A percentile compares a stretch with the other conserved stretches of the same genome.
Conservation (phyloP, 2,329 filamentous ascomycete species). For the Aspergillus pseudonomiae region DNA sequence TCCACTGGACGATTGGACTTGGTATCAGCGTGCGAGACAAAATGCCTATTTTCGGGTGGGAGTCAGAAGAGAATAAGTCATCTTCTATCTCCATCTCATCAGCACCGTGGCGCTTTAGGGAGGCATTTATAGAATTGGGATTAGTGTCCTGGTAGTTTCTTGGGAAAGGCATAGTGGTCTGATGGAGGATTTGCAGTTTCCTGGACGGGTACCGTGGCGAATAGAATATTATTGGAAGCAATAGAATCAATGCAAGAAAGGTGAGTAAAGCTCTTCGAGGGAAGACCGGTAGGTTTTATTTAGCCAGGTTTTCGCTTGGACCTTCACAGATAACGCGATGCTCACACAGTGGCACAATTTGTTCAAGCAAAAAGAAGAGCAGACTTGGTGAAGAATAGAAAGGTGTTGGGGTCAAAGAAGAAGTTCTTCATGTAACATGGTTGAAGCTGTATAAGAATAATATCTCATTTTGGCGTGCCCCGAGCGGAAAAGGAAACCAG, state of each 20-base stretch:
- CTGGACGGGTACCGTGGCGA: not conserved
- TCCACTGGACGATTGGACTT: constrained; percentile 74
- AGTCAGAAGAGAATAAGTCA: constrained; percentile 5
- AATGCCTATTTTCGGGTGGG: constrained; percentile 65
- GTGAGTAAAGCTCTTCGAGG: not conserved
- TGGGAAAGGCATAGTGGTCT: constrained; percentile 14
- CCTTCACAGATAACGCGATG: not conserved
- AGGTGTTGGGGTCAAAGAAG: constrained; percentile 5
- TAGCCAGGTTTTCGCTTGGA: not conserved
- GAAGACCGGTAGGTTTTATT: not conserved
- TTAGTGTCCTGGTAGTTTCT: constrained; percentile 7
- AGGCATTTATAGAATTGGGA: not conserved
- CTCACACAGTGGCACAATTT: not conserved
- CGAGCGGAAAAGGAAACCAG: not conserved
- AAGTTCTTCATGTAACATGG: constrained; percentile 12
- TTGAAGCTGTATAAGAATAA: constrained; percentile 9
- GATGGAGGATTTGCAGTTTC: not conserved
- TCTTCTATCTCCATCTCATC: constrained; percentile 22
- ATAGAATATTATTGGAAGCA: not conserved
- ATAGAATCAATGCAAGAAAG: constrained; percentile 1
- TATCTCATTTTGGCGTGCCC: constrained; percentile 12
- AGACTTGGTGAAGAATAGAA: not conserved
- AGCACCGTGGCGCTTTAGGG: constrained; percentile 6
- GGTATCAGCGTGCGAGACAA: constrained; percentile 77
- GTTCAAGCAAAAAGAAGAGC: not conserved